Evolutionary conservation across 768 basidiomycete species (phyloP), one percentile per base, ranked within the genome.

Genomic region (Lentinula aciculospora): DNA sequence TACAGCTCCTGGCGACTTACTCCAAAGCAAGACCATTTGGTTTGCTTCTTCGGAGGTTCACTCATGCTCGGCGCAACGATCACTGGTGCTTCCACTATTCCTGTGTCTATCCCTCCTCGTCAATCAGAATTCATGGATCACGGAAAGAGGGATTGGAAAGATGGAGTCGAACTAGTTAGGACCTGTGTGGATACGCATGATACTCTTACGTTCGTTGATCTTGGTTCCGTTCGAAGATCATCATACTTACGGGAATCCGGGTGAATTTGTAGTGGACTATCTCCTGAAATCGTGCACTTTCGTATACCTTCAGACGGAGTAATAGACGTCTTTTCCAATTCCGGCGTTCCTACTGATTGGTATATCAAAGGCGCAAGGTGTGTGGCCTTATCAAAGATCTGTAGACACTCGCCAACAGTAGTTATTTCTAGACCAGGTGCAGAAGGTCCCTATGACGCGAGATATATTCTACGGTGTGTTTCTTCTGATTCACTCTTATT

Each of bases 21-120:
- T 9, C 90, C 90, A 9, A 96, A 97, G 68, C 95, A 98, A 74
- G 95, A 98, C 67, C 95, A 97, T 68, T 82, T 98, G 32, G 94
- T 91, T 3, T 98, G 95, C 72, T 98, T 97, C 82, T 75, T 98
- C 32, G 93, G 88, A 19, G 95, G 94, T 3, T 91, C 91, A 0
- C 81, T 98, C 57, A 85, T 98, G 79, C 81, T 98, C 2, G 94
- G 95, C 12, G 90, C 92, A 13, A 90, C 89, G 2, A 81, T 76
- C 1, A 73, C 84, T 2, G 87, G 88, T 9, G 79, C 86, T 0
- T 59, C 77, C 17, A 71, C 69, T 3, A 67, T 77, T 9, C 74
- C 71, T 3, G 82, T 88, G 5, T 88, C 87, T 9, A 68, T 89
- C 31, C 91, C 91, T 12, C 91, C 92, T 0, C 75, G 72, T 25